Evolutionary conservation across 768 basidiomycete genomes (phyloP), one percentile per base, ranked within the genome.

Genomic region (Hypsizygus marmoreus): DNA sequence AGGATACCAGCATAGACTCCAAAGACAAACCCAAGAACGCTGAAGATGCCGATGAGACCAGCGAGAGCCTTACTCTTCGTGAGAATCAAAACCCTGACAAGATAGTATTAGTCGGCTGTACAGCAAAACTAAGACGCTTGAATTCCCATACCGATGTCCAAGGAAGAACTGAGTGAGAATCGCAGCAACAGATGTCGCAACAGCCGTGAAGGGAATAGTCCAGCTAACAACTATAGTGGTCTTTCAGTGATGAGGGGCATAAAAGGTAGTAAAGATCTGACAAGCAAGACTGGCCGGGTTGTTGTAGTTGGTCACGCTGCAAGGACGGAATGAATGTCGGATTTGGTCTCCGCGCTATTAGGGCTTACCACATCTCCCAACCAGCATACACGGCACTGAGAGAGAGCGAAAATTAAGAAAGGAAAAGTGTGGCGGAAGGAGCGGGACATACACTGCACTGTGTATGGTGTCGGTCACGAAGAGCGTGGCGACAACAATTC

Each of bases 131-230:
- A 38, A 23, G 8, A 25, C 6, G 16, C 42, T 35, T 45, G 14
- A n/a, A 47, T n/a, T n/a, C n/a, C n/a, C 69, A 19, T 40, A 71
- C 76, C 77, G 72, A 51, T 73, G 64, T 1, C 65, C 71, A 20
- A 80, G 63, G 61, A 76, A 80, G 26, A 62, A 42, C 50, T 81
- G 79, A 0, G 78, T 77, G n/a, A 77, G 63, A 24, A 79, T 56
- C 0, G 77, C 78, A 13, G 75, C 70, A 5, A 76, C 55, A 1
- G 75, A 62, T 5, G 71, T 77, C 4, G 70, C 74, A 16, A 71
- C 59, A 4, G 78, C 73, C 0, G 77, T 80, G 44, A 80, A 76
- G 2, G 73, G 71, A 34, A 77, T 74, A 3, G 72, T 73, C 77
- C 79, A 80, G n/a, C 60, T 60, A 38, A 70, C 68, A 30, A 56